These are phyloP conservation scores for Quercus phellos DNA, from an alignment of 331 rosid genomes.

Conservation along the genomic window DNA sequence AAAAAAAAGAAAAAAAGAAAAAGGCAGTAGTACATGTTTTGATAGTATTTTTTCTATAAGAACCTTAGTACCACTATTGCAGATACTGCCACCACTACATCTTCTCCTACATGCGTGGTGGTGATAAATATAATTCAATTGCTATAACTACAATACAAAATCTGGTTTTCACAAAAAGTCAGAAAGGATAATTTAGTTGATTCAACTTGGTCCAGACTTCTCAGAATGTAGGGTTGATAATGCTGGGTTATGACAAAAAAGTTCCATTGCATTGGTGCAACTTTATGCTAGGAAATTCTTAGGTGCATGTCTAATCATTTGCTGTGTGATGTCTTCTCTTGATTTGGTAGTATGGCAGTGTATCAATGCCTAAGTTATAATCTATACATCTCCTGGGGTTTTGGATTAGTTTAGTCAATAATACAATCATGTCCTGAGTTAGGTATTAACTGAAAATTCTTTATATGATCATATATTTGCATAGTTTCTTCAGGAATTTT, in stretches of 20 bases:
- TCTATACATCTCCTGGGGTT: neutral
- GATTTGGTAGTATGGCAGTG: neutral
- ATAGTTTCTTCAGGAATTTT: neutral
- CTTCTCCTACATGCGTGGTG: too few relatives aligned
- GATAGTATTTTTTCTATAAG: too few relatives aligned
- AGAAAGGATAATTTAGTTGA: neutral
- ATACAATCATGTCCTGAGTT: neutral
- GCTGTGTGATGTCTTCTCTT: neutral
- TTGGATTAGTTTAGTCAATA: neutral
- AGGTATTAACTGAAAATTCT: neutral
- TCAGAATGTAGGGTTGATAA: neutral
- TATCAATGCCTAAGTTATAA: neutral
- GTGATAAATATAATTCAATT: too few relatives aligned
- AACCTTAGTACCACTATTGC: too few relatives aligned
- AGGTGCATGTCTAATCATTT: neutral
- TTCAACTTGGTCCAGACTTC: neutral
- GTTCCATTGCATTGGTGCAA: neutral
- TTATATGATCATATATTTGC: neutral
- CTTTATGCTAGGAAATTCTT: neutral
- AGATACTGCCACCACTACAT: too few relatives aligned
- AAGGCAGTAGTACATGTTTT: too few relatives aligned
- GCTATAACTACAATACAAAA: too few relatives aligned
- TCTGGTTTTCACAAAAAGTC: neutral
- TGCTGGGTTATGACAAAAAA: neutral
- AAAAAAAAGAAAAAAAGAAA: too few relatives aligned